phyloP scores from a whole-genome alignment of 1,284 basidiomycete genomes.

The Leccinum laetum region DNA sequence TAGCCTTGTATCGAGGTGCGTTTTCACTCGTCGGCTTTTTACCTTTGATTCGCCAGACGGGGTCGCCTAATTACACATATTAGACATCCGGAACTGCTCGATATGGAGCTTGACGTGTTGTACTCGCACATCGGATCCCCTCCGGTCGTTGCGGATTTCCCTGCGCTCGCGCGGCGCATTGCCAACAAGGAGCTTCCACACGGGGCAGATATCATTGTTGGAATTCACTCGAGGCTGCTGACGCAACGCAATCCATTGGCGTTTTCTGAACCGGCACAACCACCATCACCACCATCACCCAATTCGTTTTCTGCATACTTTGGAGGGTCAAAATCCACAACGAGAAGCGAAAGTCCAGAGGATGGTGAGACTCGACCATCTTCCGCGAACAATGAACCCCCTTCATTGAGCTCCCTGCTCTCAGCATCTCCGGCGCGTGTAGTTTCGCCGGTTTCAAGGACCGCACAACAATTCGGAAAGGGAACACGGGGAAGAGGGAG shows the following conservation, averaged over 20 bases:
- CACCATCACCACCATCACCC: too few species aligned
- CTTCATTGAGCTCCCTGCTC: too few species aligned
- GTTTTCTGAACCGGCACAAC: not conserved
- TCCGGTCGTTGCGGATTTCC: not conserved
- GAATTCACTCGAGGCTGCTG: not conserved
- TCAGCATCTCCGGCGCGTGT: too few species aligned
- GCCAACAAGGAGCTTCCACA: not conserved
- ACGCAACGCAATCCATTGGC: not conserved
- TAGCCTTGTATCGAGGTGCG: not conserved
- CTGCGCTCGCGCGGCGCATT: not conserved
- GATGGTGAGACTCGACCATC: too few species aligned
- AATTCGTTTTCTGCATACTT: too few species aligned
- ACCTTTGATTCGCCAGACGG: not conserved
- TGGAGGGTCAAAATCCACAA: too few species aligned
- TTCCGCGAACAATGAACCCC: too few species aligned
- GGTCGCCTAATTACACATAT: not conserved
- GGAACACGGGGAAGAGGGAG: too few species aligned
- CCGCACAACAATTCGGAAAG: too few species aligned
- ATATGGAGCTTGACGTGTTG: not conserved
- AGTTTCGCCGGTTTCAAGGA: too few species aligned
- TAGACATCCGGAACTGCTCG: not conserved
- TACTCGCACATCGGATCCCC: not conserved
- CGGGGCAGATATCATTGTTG: not conserved
- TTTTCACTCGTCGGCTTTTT: not conserved
- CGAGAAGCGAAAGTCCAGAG: too few species aligned